Conservation (phyloP, 371 early-diverging fungal species). For the Mortierella polycephala region DNA sequence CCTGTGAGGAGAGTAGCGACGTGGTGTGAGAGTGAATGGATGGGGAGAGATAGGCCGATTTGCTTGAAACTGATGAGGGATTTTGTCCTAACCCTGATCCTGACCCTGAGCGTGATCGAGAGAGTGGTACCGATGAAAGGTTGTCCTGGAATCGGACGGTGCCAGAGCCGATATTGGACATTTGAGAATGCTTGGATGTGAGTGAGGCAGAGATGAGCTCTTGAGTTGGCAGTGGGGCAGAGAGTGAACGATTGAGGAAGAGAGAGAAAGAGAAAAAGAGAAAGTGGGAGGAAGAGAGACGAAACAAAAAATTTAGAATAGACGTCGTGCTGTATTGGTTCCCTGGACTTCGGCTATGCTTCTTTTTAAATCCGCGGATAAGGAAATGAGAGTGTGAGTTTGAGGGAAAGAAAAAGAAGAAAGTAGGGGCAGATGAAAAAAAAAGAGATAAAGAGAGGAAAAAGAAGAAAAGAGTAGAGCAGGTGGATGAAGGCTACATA, state of each 20-base stretch:
- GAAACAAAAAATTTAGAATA: too few species aligned
- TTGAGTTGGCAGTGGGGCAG: background rate
- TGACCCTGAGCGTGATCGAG: background rate
- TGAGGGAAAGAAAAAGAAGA: background rate
- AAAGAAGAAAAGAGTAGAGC: constrained; percentile 1
- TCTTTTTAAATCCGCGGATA: background rate
- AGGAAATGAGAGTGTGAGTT: background rate
- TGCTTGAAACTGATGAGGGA: background rate
- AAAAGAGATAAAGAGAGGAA: background rate
- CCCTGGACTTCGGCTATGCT: too few species aligned
- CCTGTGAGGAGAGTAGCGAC: constrained; percentile 8
- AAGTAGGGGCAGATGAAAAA: background rate
- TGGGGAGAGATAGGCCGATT: background rate
- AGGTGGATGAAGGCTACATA: too few species aligned
- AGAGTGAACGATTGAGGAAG: background rate
- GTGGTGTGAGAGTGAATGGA: background rate
- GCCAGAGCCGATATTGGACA: constrained; percentile 3
- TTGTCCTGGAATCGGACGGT: constrained; percentile 11
- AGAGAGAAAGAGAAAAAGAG: background rate
- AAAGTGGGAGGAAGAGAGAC: constrained; percentile 2
- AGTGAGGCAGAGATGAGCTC: background rate
- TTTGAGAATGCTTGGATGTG: background rate
- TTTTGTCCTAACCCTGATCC: background rate
- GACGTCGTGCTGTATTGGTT: too few species aligned
- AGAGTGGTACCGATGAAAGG: background rate